Percentiles rank a stretch among this genome's conserved stretches.
phyloP scores from a whole-genome alignment of 1,284 basidiomycete genomes.

The Spongispora temasekensis region DNA sequence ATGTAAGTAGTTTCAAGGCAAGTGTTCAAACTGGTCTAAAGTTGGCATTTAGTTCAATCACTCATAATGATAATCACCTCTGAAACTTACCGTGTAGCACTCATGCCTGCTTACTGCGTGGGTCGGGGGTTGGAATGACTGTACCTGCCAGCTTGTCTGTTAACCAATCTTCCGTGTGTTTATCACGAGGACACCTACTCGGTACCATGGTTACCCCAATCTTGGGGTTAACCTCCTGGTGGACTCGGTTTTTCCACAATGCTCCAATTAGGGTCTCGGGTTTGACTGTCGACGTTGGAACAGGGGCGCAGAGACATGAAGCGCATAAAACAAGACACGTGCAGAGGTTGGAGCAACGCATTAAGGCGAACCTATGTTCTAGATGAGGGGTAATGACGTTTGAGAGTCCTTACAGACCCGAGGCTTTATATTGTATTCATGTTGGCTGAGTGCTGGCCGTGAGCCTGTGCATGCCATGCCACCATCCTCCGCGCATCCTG shows the following conservation, averaged over 20 bases:
- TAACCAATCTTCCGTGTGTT: slow-evolving; percentile 2
- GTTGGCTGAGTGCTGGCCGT: slow-evolving; percentile 1
- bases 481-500: neutral
- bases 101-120: neutral
- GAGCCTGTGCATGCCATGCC: slow-evolving; percentile 11
- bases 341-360: slow-evolving; percentile 10
- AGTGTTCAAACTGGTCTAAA: neutral
- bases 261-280: slow-evolving; percentile 5
- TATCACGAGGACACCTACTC: slow-evolving; percentile 7
- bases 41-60: neutral
- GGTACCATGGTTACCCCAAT: neutral
- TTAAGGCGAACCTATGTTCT: slow-evolving; percentile 11
- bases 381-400: slow-evolving; percentile 1
- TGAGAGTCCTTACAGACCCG: neutral
- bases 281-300: neutral
- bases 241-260: slow-evolving; percentile 23
- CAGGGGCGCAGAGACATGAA: slow-evolving; percentile 10
- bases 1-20: too few species aligned
- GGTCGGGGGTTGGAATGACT: neutral
- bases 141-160: slow-evolving; percentile 5
- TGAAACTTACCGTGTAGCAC: neutral
- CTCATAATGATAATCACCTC: neutral
- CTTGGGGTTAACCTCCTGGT: slow-evolving; percentile 19
- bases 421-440: slow-evolving; percentile 8
- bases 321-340: slow-evolving; percentile 13